These are phyloP conservation scores for Fusarium sp. DNA, from an alignment of 2,329 filamentous ascomycete species.

Conservation along the genomic window DNA sequence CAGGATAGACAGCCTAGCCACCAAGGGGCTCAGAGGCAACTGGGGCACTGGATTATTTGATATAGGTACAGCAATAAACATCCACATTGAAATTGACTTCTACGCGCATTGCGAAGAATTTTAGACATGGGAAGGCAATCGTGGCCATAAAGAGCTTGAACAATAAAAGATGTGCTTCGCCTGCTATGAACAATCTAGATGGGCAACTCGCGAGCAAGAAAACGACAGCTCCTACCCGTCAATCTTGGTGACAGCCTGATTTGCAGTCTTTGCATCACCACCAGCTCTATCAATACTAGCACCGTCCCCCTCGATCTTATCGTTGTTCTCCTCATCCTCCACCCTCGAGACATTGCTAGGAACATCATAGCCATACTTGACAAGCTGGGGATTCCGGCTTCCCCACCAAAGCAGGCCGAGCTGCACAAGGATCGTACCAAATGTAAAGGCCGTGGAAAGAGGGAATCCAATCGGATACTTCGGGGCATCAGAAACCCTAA, in stretches of 20 bases:
- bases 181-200: neutral
- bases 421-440: constrained; percentile 47
- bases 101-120: accelerated
- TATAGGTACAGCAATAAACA: neutral
- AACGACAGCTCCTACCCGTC: neutral
- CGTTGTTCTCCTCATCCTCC: constrained; percentile 35
- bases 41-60: neutral
- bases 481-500: constrained; percentile 50
- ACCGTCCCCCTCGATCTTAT: constrained; percentile 1
- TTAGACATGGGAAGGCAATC: too few species aligned
- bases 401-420: constrained; percentile 48
- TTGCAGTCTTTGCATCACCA: neutral
- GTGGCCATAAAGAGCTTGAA: neutral
- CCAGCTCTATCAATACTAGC: constrained; percentile 7
- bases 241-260: constrained; percentile 11
- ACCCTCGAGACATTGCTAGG: constrained; percentile 20
- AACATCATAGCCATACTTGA: constrained; percentile 36
- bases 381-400: constrained; percentile 28
- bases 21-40: neutral
- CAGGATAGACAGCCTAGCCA: neutral
- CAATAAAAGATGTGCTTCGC: neutral
- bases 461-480: constrained; percentile 53
- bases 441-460: constrained; percentile 48
- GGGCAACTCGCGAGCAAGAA: neutral
- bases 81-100: neutral